Base-by-base conservation (phyloP, 768 basidiomycete species). In the Tubosaeta brunneosetosa region DNA sequence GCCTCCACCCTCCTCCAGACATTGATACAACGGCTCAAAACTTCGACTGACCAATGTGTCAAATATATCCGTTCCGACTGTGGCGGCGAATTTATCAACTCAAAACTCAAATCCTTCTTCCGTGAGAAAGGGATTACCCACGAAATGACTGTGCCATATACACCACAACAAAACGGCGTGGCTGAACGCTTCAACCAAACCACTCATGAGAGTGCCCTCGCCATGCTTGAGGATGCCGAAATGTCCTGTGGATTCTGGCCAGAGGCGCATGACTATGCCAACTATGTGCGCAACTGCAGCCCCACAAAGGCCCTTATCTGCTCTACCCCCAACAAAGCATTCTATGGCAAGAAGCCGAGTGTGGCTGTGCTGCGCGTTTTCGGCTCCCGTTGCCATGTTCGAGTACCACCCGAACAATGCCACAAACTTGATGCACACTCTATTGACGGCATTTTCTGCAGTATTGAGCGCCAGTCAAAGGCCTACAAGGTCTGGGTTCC, bases 221-320 rank as follows among this genome's bases (percentile, higher is more conserved):
- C 67, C 0, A 63, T 66, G 55, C 55, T 68, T 2, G 53, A 61
- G 22, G 61, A 55, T 14, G 49, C 57, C 14, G 40, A 55, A 0
- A 40, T 69, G 4, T 58, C 61, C 0, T 43, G 56, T 4, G 41
- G 49, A 0, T 59, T 69, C 25, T 71, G 67, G 69, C 47, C 50
- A 0, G 46, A 60, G 13, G 59, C 53, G 1, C 43, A 55, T 12
- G 17, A 50, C 3, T 50, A 57, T 49, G 41, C 54, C 12, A 53
- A 27, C 5, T 49, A 61, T 4, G 26, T 49, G 17, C 8, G 25
- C 1, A 55, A 57, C 22, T 10, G 16, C 0, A 56, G 55, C 29
- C 36, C 55, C 2, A 52, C 37, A 0, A 55, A 46, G 3, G 51
- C 57, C 4, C 43, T 65, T 1, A 10, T 4, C 2, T 27, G 38